Evolutionary conservation across 2,329 filamentous ascomycete species (phyloP), one percentile per base, ranked within the genome.

Genomic region (Sporothrix schenckii): DNA sequence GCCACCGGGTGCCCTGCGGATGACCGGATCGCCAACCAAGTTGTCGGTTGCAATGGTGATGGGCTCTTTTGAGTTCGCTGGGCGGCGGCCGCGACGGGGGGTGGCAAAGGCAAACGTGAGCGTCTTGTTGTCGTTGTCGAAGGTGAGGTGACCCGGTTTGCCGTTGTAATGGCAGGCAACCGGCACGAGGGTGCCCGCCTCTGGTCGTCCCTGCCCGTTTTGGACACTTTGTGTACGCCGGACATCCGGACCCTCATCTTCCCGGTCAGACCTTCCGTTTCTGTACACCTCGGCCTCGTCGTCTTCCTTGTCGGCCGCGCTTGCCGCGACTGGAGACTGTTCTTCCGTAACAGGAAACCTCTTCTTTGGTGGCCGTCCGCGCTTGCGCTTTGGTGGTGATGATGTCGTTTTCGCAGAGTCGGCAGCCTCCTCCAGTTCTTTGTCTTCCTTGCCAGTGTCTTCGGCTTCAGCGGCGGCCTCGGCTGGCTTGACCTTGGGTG

Each of bases 11-110:
- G 73, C 71, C 24, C 74, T 70, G 21, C 72, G 72, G 21, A 78
- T 74, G 19, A 49, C 61, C 2, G 75, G 74, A 0, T 74, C 73
- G 19, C 70, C 68, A 10, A 73, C 68, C 13, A 76, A 61, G 30
- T 73, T 71, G 34, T 71, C 70, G n/a, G 77, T 60, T 4, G 69
- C 56, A n/a, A 78, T 75, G 5, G 68, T 41, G 9, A 78, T 44
- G 13, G 77, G 74, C 9, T 75, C 74, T 41, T 72, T 76, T 2
- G 66, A 69, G 1, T 60, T 24, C 14, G 69, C 69, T 44, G 27
- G 34, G 4, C 27, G 60, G 1, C 68, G 67, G 11, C 70, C 61
- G 24, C 66, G 66, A 30, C 53, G 53, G 19, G 41, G 41, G 0
- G n/a, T 21, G 14, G 67, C 67, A 41, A 72, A 74, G 10, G 72